Percentiles rank a stretch among this genome's conserved stretches.
Evolutionary conservation across 495 filamentous ascomycete species (phyloP).

Genomic region (Penicillium cataractarum): DNA sequence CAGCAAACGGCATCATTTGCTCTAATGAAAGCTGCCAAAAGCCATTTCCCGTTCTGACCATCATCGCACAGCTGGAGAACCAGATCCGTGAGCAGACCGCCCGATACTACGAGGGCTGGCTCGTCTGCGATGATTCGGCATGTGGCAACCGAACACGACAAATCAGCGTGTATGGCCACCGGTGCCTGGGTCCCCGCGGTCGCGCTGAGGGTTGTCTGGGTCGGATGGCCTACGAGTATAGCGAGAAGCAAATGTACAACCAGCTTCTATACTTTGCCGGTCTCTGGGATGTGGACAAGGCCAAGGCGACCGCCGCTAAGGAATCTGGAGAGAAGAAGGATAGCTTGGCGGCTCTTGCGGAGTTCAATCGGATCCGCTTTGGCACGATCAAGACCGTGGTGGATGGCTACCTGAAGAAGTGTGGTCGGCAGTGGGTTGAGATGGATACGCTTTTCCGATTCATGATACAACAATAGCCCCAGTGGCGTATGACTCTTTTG

Average conservation of each 20-base stretch:
- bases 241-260: constrained; percentile 90
- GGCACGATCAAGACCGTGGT: constrained; percentile 75
- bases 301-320: constrained; percentile 55
- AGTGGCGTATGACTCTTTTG: constrained; percentile 21
- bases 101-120: constrained; percentile 89
- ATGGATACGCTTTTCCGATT: constrained; percentile 91
- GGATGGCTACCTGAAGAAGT: constrained; percentile 86
- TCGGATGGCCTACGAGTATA: constrained; percentile 83
- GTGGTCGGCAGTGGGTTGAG: constrained; percentile 92
- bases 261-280: constrained; percentile 87
- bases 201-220: constrained; percentile 83
- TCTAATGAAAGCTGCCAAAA: constrained; percentile 61
- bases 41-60: constrained; percentile 66
- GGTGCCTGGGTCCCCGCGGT: constrained; percentile 85
- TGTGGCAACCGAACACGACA: constrained; percentile 89
- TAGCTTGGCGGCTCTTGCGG: constrained; percentile 68
- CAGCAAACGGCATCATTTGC: constrained; percentile 75
- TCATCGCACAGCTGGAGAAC: constrained; percentile 84
- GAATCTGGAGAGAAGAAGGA: constrained; percentile 56
- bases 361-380: constrained; percentile 79
- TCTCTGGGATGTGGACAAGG: constrained; percentile 89
- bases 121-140: constrained; percentile 83
- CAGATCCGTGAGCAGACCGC: constrained; percentile 77
- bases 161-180: constrained; percentile 87
- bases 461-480: constrained; percentile 49